phyloP scores from a whole-genome alignment of 257 asterid species.

The Nicotiana otophora region DNA sequence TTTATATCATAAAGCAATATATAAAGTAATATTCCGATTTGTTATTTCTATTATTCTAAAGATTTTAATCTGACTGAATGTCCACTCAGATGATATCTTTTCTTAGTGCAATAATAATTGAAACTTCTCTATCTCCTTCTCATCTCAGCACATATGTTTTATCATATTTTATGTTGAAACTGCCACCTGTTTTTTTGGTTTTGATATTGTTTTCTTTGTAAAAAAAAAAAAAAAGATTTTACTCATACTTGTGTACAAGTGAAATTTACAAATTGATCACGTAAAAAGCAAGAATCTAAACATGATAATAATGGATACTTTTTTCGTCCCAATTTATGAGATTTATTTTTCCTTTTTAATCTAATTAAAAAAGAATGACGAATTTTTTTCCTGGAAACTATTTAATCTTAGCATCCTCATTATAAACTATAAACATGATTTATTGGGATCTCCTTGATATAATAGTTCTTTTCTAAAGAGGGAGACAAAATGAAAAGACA shows the following conservation, averaged over 20 bases:
- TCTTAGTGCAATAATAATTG: background rate
- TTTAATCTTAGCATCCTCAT: too few relatives aligned
- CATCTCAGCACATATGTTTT: background rate
- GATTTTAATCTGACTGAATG: background rate
- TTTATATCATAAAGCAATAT: background rate
- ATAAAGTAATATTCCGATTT: background rate
- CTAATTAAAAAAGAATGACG: too few relatives aligned
- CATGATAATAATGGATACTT: background rate
- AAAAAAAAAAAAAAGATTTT: too few relatives aligned
- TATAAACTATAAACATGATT: too few relatives aligned
- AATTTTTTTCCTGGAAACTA: too few relatives aligned
- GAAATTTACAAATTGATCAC: background rate
- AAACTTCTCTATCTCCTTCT: background rate
- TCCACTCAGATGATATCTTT: background rate
- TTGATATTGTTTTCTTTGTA: background rate
- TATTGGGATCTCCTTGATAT: too few relatives aligned
- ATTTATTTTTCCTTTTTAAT: too few relatives aligned
- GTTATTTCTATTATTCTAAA: background rate
- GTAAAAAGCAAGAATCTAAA: background rate
- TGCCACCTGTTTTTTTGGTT: background rate
- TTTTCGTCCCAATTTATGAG: too few relatives aligned
- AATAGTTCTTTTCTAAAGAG: background rate
- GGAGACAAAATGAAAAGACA: background rate
- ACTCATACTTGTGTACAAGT: background rate
- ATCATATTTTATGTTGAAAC: background rate